A percentile compares a stretch with the other conserved stretches of the same genome.
Conservation (phyloP, 202 grass and related monocot species). For the Alloteropsis angusta region DNA sequence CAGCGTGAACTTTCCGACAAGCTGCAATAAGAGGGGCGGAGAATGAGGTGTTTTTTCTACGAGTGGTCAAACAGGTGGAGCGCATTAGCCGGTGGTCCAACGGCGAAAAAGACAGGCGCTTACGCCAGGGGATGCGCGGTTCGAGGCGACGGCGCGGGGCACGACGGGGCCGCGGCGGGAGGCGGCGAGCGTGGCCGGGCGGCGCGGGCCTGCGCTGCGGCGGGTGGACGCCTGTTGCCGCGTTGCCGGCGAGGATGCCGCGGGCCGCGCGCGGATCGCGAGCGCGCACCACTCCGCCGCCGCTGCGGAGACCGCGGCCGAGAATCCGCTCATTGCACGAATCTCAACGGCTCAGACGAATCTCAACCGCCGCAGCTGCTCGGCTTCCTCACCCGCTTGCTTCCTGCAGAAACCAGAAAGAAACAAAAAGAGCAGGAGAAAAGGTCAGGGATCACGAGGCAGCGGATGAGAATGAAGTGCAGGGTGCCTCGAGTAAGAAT, state of each 20-base stretch:
- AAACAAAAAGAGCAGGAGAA: not conserved
- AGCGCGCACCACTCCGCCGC: slow-evolving; percentile 31
- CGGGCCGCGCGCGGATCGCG: slow-evolving; percentile 31
- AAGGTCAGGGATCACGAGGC: not conserved
- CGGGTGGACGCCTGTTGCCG: not conserved
- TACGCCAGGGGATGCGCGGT: slow-evolving; percentile 28
- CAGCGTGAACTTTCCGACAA: slow-evolving; percentile 61
- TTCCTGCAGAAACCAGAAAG: not conserved
- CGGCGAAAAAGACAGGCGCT: not conserved
- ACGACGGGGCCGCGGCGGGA: slow-evolving; percentile 24
- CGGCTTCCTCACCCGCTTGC: not conserved
- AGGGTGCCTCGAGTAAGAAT: not conserved
- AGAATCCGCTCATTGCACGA: slow-evolving; percentile 39
- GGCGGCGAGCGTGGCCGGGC: not conserved
- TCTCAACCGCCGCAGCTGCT: not conserved
- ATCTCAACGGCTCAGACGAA: slow-evolving; percentile 2
- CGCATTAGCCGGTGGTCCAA: not conserved
- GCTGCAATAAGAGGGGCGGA: slow-evolving; percentile 23
- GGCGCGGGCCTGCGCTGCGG: not conserved
- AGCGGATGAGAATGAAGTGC: not conserved
- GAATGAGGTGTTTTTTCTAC: not conserved
- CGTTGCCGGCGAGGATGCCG: not conserved
- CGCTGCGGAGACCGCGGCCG: slow-evolving; percentile 13
- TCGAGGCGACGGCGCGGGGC: slow-evolving; percentile 31
- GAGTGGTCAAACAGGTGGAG: not conserved